Evolutionary conservation across 495 filamentous ascomycete genomes (phyloP).

Genomic region (Oidiodendron maius): DNA sequence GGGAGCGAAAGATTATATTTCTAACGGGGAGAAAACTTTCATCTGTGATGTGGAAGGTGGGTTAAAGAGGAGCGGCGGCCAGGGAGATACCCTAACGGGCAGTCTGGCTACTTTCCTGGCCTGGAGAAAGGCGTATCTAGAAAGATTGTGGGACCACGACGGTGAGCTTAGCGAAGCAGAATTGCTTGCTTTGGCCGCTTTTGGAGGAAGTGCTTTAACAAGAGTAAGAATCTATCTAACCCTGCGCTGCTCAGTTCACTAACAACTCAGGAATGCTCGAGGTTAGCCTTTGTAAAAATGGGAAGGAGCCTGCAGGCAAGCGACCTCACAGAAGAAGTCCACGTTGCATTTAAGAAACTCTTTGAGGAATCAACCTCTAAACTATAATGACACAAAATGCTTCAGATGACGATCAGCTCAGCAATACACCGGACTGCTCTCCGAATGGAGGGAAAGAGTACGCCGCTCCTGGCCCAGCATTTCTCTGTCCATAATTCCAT

Average conservation of each 20-base stretch:
- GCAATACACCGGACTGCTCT: too few species aligned
- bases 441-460: too few species aligned
- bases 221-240: slow-evolving; percentile 41
- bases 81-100: slow-evolving; percentile 94
- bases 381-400: slow-evolving; percentile 16
- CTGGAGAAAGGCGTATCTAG: slow-evolving; percentile 80
- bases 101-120: slow-evolving; percentile 80
- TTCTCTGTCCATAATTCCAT: too few species aligned
- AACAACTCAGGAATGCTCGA: slow-evolving; percentile 61
- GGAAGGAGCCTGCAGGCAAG: slow-evolving; percentile 89
- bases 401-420: too few species aligned
- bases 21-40: slow-evolving; percentile 69
- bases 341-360: slow-evolving; percentile 71
- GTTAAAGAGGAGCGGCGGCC: slow-evolving; percentile 84
- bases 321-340: slow-evolving; percentile 89
- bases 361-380: slow-evolving; percentile 46
- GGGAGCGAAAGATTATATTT: slow-evolving; percentile 77
- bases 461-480: too few species aligned
- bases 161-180: slow-evolving; percentile 52
- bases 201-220: slow-evolving; percentile 80
- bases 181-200: slow-evolving; percentile 71
- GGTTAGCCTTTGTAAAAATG: slow-evolving; percentile 78
- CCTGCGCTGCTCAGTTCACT: neutral
- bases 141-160: slow-evolving; percentile 74
- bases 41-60: slow-evolving; percentile 73